Evolutionary conservation across 2,329 filamentous ascomycete species (phyloP), one percentile per base, ranked within the genome.

Genomic region (Fusarium sp.): DNA sequence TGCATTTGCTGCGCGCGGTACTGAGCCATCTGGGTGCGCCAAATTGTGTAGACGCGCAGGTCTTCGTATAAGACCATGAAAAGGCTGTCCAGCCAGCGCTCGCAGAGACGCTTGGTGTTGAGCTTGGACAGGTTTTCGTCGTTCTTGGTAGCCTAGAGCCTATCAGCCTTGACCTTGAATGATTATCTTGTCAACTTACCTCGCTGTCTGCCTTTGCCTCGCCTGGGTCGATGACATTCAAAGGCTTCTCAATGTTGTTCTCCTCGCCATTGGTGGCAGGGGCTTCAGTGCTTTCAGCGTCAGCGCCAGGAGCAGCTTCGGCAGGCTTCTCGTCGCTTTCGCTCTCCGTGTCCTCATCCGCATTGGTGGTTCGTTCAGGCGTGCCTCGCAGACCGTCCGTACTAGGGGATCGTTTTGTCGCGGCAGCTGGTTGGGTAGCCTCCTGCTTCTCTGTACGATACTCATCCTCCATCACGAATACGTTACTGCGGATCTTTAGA

Each of bases 61-160:
- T 99, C 95, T 76, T 99, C 95, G 75, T 99, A 99, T 3, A 99
- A 84, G 0, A 98, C 95, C 95, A 99, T 99, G 80, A 99, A 99
- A 22, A 99, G 84, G 71, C 96, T 98, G 77, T 99, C 95, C 3
- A 99, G 85, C 95, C 95, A 99, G 68, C 95, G 88, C 78, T 99
- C 95, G 73, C 95, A 99, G 1, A 99, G 86, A 1, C 95, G 90
- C 80, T 99, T 99, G 77, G 97, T 97, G 75, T 96, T 95, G 73
- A 99, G 92, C 69, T 94, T 91, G 7, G 93, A 93, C 68, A 96
- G 91, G 67, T 91, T 84, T 53, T 89, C 85, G 65, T 92, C 88
- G 6, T 86, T 85, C 26, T 86, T 83, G 56, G 88, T 83, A 13
- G 80, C 80, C 88, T 91, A 68, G 9, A 11, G 28, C 36, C 26